Evolutionary conservation across 352 stramenopile genomes (phyloP).

Genomic region (Globisporangium iwayamae): DNA sequence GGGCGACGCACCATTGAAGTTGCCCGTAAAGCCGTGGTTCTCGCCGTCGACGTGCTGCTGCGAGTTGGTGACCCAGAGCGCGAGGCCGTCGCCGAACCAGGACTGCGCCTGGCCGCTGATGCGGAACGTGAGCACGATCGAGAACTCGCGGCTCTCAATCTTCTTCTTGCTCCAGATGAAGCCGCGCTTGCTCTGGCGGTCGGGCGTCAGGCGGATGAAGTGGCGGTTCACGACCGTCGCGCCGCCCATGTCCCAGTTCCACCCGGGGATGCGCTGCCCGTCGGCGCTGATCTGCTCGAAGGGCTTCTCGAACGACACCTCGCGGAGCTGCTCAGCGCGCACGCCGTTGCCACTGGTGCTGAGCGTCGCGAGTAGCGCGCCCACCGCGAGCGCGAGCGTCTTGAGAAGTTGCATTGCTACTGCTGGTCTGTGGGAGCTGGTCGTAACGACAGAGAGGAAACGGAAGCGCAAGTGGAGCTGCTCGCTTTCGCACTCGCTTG

Average conservation of each 20-base stretch:
- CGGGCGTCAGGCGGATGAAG: conserved; percentile 78
- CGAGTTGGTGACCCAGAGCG: conserved; percentile 73
- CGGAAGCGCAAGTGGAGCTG: not conserved
- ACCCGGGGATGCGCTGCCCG: conserved; percentile 49
- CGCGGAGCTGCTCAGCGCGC: conserved; percentile 34
- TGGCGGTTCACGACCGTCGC: conserved; percentile 69
- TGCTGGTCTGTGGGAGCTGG: not conserved
- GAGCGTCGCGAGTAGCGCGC: conserved; percentile 27
- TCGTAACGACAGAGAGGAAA: not conserved
- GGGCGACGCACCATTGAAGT: conserved; percentile 37
- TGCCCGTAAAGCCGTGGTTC: conserved; percentile 77
- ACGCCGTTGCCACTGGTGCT: conserved; percentile 14
- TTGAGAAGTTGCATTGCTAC: conserved; percentile 14
- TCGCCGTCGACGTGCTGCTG: conserved; percentile 51
- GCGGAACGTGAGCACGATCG: conserved; percentile 76
- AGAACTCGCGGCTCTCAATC: conserved; percentile 61
- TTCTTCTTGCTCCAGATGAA: conserved; percentile 72
- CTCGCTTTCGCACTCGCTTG: not conserved
- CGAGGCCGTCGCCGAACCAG: conserved; percentile 79
- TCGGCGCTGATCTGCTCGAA: conserved; percentile 71
- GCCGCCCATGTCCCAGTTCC: conserved; percentile 58
- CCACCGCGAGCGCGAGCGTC: conserved; percentile 22
- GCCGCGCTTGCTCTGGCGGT: conserved; percentile 75
- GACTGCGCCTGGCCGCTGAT: conserved; percentile 74
- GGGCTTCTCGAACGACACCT: conserved; percentile 74